Evolutionary conservation across 805 yeast genomes (phyloP), one percentile per base, ranked within the genome.

Genomic region (Jamesozyma piceae): DNA sequence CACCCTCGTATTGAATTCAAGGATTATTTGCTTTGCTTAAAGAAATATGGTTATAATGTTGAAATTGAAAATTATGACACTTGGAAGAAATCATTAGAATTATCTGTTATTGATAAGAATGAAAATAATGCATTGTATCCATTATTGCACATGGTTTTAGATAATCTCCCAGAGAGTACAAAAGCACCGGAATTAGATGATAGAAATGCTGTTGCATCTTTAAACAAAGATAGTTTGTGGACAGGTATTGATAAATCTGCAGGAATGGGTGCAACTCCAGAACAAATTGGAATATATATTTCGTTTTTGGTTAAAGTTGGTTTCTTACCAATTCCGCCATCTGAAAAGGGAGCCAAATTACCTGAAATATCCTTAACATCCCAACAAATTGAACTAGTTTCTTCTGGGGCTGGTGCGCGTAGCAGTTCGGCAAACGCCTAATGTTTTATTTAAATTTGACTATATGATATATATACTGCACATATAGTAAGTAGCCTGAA

Each of bases 141-240:
- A 45, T 71, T 92, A 54, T 70, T 92, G 52, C 97, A 92, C 66
- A 86, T 92, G 69, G 97, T 89, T 13, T 72, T 94, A 51, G 98
- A 88, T 57, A 81, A 89, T 59, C 74, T 92, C 56, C 97, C 97
- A 5, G 82, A 80, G 48, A 81, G 80, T 60, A 84, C 97, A 27
- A 84, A 80, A 64, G 97, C 98, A 10, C 97, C 98, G 2, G 97
- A 90, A 63, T 72, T 92, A 49, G 95, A 89, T 57, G 98, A 94
- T 53, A 41, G 71, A 4, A 89, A 92, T 60, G 85, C 97, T 1
- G 74, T 71, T n/a, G 60, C 61, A n/a, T 73, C 89, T 0, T 74
- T 92, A 58, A 67, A 65, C 44, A 68, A 63, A 21, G 96, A 87
- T 58, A 63, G 68, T 5, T 55, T 55, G 27, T 75, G 78, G 77